Conservation (phyloP, 129 eudicot species). For the Logfia minima region DNA sequence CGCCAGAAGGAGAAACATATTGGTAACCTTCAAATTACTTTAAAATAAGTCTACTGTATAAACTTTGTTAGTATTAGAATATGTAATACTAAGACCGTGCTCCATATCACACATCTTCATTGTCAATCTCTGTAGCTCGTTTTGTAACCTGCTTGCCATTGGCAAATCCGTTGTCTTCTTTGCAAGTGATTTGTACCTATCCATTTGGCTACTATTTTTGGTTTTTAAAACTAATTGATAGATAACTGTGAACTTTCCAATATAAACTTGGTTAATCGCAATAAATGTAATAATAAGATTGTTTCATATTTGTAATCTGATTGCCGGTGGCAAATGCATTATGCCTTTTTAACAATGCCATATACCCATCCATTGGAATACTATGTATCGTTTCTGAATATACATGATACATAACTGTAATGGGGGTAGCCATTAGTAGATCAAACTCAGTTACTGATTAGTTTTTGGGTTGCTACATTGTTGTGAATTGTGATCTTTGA, state of each 20-base stretch:
- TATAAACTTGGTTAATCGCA: neutral
- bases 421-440: conserved; percentile 6
- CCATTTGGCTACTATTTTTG: neutral
- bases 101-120: conserved; percentile 14
- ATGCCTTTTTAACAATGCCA: conserved; percentile 10
- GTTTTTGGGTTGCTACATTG: conserved; percentile 1
- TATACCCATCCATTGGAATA: conserved; percentile 9
- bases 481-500: conserved; percentile 6
- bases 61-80: neutral
- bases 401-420: neutral
- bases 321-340: conserved; percentile 17
- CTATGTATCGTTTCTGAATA: neutral
- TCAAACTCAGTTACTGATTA: conserved; percentile 2
- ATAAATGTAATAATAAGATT: neutral
- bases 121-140: neutral
- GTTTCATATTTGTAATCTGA: neutral
- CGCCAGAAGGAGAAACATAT: conserved; percentile 89
- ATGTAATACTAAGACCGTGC: conserved; percentile 5
- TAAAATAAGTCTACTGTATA: conserved; percentile 7
- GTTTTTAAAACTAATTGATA: conserved; percentile 6
- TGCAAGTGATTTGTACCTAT: conserved; percentile 7
- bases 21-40: conserved; percentile 47
- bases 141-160: neutral
- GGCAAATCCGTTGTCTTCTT: conserved; percentile 14
- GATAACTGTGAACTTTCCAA: neutral